Evolutionary conservation across 805 yeast genomes (phyloP).

Genomic region (Aciculoconidium aculeatum): DNA sequence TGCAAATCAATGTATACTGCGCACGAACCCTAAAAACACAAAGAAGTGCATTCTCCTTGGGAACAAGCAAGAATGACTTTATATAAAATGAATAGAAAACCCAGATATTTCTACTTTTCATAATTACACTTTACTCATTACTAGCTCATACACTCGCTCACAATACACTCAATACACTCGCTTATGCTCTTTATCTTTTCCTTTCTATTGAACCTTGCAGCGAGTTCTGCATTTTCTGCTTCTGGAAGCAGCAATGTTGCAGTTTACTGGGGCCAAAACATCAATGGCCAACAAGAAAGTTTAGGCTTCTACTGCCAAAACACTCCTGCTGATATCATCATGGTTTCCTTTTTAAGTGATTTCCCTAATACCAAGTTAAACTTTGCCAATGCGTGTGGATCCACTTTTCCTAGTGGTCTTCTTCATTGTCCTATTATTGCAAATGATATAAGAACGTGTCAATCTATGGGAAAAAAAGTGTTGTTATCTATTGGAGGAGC

Average conservation of each 20-base stretch:
- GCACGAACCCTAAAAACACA: no score
- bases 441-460: constrained; percentile 69
- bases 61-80: no score
- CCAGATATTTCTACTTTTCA: no score
- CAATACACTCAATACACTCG: no score
- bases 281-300: constrained; percentile 9
- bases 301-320: constrained; percentile 11
- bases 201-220: no score
- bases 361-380: constrained; percentile 10
- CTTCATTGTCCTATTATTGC: constrained; percentile 32
- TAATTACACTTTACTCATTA: no score
- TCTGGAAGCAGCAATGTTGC: constrained; percentile 10
- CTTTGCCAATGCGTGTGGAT: constrained; percentile 12
- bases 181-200: no score
- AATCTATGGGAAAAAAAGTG: constrained; percentile 69
- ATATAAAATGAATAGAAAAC: no score
- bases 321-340: constrained; percentile 9
- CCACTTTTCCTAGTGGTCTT: no score
- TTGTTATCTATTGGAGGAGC: constrained; percentile 65
- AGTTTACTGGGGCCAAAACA: constrained; percentile 16
- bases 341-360: constrained; percentile 10
- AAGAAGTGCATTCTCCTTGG: no score
- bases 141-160: no score
- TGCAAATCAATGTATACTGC: no score
- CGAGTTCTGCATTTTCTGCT: constrained; percentile 9